phyloP scores from a whole-genome alignment of 148 eudicot genomes.

The Dianthus caryophyllus region DNA sequence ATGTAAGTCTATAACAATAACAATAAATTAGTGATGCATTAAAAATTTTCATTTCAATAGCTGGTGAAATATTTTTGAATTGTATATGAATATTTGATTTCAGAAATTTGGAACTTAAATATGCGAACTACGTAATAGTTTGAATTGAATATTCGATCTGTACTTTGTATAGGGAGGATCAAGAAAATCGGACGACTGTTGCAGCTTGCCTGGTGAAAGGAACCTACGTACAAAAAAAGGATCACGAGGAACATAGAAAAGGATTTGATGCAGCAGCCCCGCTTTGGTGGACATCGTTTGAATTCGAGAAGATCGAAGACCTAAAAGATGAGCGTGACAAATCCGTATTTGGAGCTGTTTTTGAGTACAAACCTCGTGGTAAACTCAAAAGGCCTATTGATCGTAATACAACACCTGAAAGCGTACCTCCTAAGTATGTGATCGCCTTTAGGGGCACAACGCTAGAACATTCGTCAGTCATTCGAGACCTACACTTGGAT shows the following conservation, averaged over 20 bases:
- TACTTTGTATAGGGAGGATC: no score
- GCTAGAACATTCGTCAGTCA: slow-evolving; percentile 33
- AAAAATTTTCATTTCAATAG: no score
- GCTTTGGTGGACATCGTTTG: slow-evolving; percentile 67
- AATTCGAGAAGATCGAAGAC: slow-evolving; percentile 34
- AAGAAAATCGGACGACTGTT: no score
- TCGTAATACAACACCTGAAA: slow-evolving; percentile 8
- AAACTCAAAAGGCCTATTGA: slow-evolving; percentile 3
- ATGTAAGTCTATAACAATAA: no score
- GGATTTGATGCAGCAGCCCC: slow-evolving; percentile 57
- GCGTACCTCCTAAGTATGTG: slow-evolving; percentile 52
- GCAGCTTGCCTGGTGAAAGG: slow-evolving; percentile 84
- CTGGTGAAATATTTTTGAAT: no score
- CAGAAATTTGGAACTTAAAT: no score
- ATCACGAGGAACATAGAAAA: slow-evolving; percentile 44
- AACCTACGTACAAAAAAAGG: slow-evolving; percentile 61
- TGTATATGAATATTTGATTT: no score
- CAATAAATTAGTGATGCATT: no score
- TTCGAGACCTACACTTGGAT: slow-evolving; percentile 49
- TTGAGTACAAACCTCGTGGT: slow-evolving; percentile 34
- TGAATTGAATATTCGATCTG: no score
- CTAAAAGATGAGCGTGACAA: slow-evolving; percentile 44
- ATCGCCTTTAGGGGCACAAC: slow-evolving; percentile 79
- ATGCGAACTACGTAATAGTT: no score
- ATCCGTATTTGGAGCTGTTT: slow-evolving; percentile 66